Evolutionary conservation across 2,329 filamentous ascomycete genomes (phyloP).

Genomic region (Aspergillus felis): DNA sequence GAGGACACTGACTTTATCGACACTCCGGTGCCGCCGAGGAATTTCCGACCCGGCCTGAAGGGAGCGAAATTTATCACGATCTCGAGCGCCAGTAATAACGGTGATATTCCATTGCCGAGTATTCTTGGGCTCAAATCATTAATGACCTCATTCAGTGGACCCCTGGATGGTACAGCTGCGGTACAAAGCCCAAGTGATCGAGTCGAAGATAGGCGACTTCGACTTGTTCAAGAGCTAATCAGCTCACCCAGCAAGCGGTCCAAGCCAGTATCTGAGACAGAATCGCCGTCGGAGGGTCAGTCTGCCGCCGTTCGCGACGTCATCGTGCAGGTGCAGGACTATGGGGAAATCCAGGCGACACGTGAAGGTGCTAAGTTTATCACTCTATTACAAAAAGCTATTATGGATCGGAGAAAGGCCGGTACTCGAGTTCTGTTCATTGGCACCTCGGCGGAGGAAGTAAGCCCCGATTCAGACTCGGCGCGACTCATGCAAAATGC

Average conservation of each 20-base stretch:
- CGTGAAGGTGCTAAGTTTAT: slow-evolving; percentile 67
- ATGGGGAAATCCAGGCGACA: slow-evolving; percentile 70
- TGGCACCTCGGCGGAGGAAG: slow-evolving; percentile 64
- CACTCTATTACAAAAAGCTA: slow-evolving; percentile 63
- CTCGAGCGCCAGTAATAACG: slow-evolving; percentile 27
- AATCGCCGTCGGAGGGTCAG: slow-evolving; percentile 9
- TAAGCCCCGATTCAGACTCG: slow-evolving; percentile 35
- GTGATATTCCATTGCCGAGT: slow-evolving; percentile 31
- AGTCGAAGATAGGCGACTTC: slow-evolving; percentile 30
- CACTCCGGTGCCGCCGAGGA: slow-evolving; percentile 14
- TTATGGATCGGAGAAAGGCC: slow-evolving; percentile 67
- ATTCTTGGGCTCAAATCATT: slow-evolving; percentile 30
- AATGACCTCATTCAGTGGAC: slow-evolving; percentile 28
- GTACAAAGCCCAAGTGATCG: slow-evolving; percentile 17
- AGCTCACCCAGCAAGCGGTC: slow-evolving; percentile 19
- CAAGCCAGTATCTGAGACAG: slow-evolving; percentile 4
- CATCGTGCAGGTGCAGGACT: slow-evolving; percentile 76
- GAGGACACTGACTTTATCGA: slow-evolving; percentile 40
- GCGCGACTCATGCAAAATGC: slow-evolving; percentile 47
- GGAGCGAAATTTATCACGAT: slow-evolving; percentile 32
- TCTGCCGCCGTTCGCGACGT: slow-evolving; percentile 40
- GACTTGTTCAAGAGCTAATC: slow-evolving; percentile 34
- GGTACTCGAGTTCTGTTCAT: slow-evolving; percentile 72
- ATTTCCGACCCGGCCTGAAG: slow-evolving; percentile 15
- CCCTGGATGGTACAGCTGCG: slow-evolving; percentile 20